A percentile compares a stretch with the other conserved stretches of the same genome.
phyloP scores from a whole-genome alignment of 495 filamentous ascomycete genomes.

The Coniosporium apollinis region DNA sequence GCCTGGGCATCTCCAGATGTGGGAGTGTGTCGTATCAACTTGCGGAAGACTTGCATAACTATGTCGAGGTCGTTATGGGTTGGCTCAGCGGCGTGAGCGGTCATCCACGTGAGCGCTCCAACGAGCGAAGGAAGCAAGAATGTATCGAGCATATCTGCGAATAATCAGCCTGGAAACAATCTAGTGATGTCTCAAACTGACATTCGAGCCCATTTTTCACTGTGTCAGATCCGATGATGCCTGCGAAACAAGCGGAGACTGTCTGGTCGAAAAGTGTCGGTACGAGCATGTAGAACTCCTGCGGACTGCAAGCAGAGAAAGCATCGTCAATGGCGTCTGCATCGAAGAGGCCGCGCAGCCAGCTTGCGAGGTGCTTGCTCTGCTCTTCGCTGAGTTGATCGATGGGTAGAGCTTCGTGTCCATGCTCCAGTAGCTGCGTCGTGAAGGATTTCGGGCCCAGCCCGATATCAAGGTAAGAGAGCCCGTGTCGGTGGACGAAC shows the following conservation, averaged over 20 bases:
- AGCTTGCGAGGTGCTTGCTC: conserved; percentile 58
- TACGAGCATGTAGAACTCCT: conserved; percentile 86
- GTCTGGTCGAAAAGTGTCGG: conserved; percentile 79
- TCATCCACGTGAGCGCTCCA: conserved; percentile 62
- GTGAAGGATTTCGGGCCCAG: conserved; percentile 55
- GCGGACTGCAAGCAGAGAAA: conserved; percentile 79
- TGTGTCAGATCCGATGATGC: conserved; percentile 58
- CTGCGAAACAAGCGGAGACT: conserved; percentile 53
- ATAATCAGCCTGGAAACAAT: no score
- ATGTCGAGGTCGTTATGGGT: conserved; percentile 35
- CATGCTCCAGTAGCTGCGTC: conserved; percentile 52
- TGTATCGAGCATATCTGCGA: conserved; percentile 62
- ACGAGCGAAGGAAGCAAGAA: conserved; percentile 82
- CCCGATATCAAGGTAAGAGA: conserved; percentile 52
- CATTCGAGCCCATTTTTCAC: conserved; percentile 80
- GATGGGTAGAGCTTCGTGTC: conserved; percentile 40
- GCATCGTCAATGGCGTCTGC: conserved; percentile 51
- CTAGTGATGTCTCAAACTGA: conserved; percentile 24
- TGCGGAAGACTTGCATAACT: conserved; percentile 57
- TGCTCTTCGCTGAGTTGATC: conserved; percentile 56
- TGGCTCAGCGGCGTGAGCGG: conserved; percentile 61
- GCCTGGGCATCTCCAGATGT: conserved; percentile 64
- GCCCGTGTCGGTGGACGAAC: conserved; percentile 67
- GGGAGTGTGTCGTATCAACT: conserved; percentile 57
- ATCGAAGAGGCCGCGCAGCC: conserved; percentile 80